phyloP scores from a whole-genome alignment of 495 filamentous ascomycete species.

The Rusavskia elegans region DNA sequence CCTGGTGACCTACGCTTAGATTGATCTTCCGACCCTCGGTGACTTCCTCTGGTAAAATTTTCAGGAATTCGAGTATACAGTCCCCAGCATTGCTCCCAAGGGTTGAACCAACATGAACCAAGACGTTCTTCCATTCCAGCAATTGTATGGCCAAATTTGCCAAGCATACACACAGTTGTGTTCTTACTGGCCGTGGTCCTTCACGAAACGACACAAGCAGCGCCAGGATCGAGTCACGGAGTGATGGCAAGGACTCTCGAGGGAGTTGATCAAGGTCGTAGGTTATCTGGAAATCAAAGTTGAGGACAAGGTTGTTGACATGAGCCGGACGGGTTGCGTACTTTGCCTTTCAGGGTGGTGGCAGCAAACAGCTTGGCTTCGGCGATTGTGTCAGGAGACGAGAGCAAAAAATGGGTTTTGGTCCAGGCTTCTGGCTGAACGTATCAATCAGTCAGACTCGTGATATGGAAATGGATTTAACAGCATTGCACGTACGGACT shows the following conservation, averaged over 20 bases:
- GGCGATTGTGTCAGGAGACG: slow-evolving; percentile 51
- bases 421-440: slow-evolving; percentile 75
- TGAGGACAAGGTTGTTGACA: neutral
- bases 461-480: neutral
- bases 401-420: slow-evolving; percentile 67
- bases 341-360: slow-evolving; percentile 95
- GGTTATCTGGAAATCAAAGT: slow-evolving; percentile 44
- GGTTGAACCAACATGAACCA: slow-evolving; percentile 59
- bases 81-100: slow-evolving; percentile 65
- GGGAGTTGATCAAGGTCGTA: slow-evolving; percentile 80
- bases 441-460: slow-evolving; percentile 4
- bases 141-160: slow-evolving; percentile 93
- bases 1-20: slow-evolving; percentile 76
- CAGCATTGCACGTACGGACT: slow-evolving; percentile 56
- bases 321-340: slow-evolving; percentile 24
- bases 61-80: slow-evolving; percentile 86
- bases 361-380: slow-evolving; percentile 92
- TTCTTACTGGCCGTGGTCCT: slow-evolving; percentile 80
- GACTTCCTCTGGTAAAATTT: slow-evolving; percentile 94
- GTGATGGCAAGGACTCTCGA: slow-evolving; percentile 47
- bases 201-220: slow-evolving; percentile 62
- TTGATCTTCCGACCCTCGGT: slow-evolving; percentile 98
- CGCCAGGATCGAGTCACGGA: slow-evolving; percentile 68
- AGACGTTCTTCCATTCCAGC: slow-evolving; percentile 87
- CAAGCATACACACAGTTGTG: slow-evolving; percentile 87